A percentile compares a stretch with the other conserved stretches of the same genome.
Evolutionary conservation across 352 stramenopile genomes (phyloP).

Genomic region (Phytophthora aleatoria): DNA sequence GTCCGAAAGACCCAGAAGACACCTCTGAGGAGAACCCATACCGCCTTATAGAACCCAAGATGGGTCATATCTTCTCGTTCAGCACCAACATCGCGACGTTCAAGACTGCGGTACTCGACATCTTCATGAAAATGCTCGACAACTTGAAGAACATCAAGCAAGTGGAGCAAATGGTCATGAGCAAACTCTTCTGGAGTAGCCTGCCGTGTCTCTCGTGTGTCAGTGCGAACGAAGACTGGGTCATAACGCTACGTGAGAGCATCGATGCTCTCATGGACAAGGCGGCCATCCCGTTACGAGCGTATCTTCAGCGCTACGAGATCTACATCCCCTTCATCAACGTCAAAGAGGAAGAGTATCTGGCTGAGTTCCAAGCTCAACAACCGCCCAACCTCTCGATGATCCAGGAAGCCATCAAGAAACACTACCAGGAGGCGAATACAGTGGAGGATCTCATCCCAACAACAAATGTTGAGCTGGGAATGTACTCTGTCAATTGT

Average conservation of each 20-base stretch:
- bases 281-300: slow-evolving; percentile 54
- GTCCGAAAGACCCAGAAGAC: slow-evolving; percentile 72
- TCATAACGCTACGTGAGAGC: slow-evolving; percentile 60
- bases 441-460: slow-evolving; percentile 66
- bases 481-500: slow-evolving; percentile 86
- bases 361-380: slow-evolving; percentile 73
- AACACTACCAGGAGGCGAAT: slow-evolving; percentile 67
- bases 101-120: slow-evolving; percentile 59
- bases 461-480: slow-evolving; percentile 70
- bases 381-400: slow-evolving; percentile 70
- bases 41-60: slow-evolving; percentile 43
- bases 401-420: slow-evolving; percentile 81
- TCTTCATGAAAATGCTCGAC: slow-evolving; percentile 83
- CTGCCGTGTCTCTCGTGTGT: slow-evolving; percentile 89
- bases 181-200: slow-evolving; percentile 94
- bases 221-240: slow-evolving; percentile 88
- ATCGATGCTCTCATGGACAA: slow-evolving; percentile 66
- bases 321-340: slow-evolving; percentile 90
- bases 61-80: slow-evolving; percentile 67
- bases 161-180: slow-evolving; percentile 93
- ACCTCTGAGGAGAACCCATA: slow-evolving; percentile 66
- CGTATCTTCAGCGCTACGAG: slow-evolving; percentile 88
- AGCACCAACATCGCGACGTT: slow-evolving; percentile 71
- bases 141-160: slow-evolving; percentile 87
- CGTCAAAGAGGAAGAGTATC: slow-evolving; percentile 89